Evolutionary conservation across 306 rosid species (phyloP).

Genomic region (Cyclanthera cordifolia): DNA sequence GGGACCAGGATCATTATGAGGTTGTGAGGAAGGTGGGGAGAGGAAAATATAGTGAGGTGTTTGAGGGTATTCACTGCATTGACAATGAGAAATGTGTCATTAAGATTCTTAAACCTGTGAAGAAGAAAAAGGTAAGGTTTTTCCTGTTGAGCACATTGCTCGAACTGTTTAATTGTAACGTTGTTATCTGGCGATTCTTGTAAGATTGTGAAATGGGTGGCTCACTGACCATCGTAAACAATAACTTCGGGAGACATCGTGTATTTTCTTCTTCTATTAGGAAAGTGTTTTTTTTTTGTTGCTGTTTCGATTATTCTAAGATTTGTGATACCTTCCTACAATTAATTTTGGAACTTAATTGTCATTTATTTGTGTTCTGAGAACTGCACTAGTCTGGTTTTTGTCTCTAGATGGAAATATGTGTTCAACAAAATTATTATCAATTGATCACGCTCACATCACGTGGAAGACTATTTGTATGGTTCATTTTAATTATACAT

Average conservation of each 20-base stretch:
- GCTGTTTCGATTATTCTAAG: background rate
- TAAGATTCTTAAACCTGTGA: conserved; percentile 97
- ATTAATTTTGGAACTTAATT: background rate
- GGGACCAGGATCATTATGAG: conserved; percentile 93
- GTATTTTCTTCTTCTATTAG: background rate
- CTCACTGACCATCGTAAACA: background rate
- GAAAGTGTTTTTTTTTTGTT: background rate
- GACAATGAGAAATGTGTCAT: conserved; percentile 78
- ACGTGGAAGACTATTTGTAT: background rate
- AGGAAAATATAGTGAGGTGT: conserved; percentile 92
- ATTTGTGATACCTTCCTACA: background rate
- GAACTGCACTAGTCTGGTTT: background rate
- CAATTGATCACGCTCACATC: background rate
- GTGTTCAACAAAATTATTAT: background rate
- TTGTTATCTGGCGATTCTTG: background rate
- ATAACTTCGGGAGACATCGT: background rate
- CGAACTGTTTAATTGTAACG: background rate
- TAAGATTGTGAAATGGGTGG: background rate
- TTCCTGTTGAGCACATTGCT: background rate
- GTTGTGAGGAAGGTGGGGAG: conserved; percentile 96
- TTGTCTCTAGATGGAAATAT: background rate
- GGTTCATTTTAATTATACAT: background rate
- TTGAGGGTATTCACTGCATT: conserved; percentile 81
- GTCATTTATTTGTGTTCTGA: background rate
- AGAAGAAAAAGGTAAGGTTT: conserved; percentile 55